These are phyloP conservation scores for Yamadazyma scolyti DNA, from an alignment of 805 yeast genomes.

Conservation along the genomic window DNA sequence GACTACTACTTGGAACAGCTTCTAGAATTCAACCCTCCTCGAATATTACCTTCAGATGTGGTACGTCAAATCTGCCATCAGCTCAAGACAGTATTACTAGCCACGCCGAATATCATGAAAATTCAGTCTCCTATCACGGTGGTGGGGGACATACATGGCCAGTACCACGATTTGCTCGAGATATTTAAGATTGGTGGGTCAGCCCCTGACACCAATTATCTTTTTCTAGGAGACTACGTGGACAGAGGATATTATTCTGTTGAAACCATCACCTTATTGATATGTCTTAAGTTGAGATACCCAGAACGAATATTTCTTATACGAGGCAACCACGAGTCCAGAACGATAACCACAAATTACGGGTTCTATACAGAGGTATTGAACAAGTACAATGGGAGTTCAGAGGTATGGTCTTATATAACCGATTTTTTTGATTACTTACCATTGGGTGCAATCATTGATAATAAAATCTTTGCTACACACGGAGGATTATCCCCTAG, in stretches of 20 bases:
- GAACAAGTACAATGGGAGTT: slow-evolving; percentile 73
- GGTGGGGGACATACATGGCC: slow-evolving; percentile 98
- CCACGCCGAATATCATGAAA: slow-evolving; percentile 84
- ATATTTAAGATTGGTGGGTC: slow-evolving; percentile 91
- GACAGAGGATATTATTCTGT: slow-evolving; percentile 93
- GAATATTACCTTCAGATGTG: slow-evolving; percentile 37
- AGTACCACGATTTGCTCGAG: slow-evolving; percentile 88
- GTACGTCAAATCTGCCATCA: slow-evolving; percentile 58
- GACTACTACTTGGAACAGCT: slow-evolving; percentile 42
- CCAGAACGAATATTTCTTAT: slow-evolving; percentile 80
- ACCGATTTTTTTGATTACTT: slow-evolving; percentile 92
- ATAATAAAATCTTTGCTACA: slow-evolving; percentile 85
- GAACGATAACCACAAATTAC: slow-evolving; percentile 95
- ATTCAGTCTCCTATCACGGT: slow-evolving; percentile 85
- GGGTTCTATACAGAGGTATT: slow-evolving; percentile 96
- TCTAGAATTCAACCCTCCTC: slow-evolving; percentile 39
- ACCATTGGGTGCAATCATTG: slow-evolving; percentile 85
- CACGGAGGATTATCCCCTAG: slow-evolving; percentile 98
- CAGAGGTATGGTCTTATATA: slow-evolving; percentile 79
- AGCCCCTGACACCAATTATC: slow-evolving; percentile 89
- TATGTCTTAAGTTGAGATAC: slow-evolving; percentile 80
- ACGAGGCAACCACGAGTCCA: slow-evolving; percentile 93
- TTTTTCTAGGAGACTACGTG: slow-evolving; percentile 93
- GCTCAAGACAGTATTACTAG: slow-evolving; percentile 73
- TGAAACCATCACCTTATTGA: slow-evolving; percentile 82